Base-by-base conservation (phyloP, 768 basidiomycete genomes). In the Hypholoma sublateritium region DNA sequence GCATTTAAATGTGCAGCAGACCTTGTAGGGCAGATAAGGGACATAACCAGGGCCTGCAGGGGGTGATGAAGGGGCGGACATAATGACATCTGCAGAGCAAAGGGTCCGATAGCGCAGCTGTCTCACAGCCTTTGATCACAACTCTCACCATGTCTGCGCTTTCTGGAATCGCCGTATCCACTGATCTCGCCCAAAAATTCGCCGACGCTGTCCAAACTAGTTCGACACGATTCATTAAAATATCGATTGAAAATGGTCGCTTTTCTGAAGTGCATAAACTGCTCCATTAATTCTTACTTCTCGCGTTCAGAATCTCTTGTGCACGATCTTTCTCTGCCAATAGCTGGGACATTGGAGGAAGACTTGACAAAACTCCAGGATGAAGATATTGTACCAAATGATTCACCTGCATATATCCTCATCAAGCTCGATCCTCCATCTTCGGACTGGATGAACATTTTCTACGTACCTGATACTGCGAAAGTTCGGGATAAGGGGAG, bases 381-480 rank as follows among this genome's bases (percentile, higher is more conserved):
- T 12, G 62, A 70, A 1, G 67, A 71, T 25, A 62, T 88, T 37
- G 73, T 93, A 0, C 76, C 86, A 32, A 81, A 86, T 25, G 72
- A 82, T 55, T 66, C 72, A 1, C 90, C 93, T 21, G 85, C 90
- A n/a, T 94, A 93, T 71, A 71, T 93, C 43, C 82, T 94, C 19
- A 83, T 80, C 9, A 83, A 84, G 53, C 69, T 85, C 35, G 89
- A 90, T 61, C 72, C 77, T 17, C 78, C 86, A 2, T 75, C 77
- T 0, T 64, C 80, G 1, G 82, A 87, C 59, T 95, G 92, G 92
- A 74, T 91, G 35, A 78, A 81, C 6, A 80, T 93, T 57, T 86
- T 76, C 65, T 95, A 92, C 67, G 90, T 95, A 5, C 93, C 93
- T 1, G 93, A 95, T 59, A 67, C 78, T 17, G 89, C 93, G 24